Conservation (phyloP, 2,329 filamentous ascomycete species). For the Cryphonectria parasitica region DNA sequence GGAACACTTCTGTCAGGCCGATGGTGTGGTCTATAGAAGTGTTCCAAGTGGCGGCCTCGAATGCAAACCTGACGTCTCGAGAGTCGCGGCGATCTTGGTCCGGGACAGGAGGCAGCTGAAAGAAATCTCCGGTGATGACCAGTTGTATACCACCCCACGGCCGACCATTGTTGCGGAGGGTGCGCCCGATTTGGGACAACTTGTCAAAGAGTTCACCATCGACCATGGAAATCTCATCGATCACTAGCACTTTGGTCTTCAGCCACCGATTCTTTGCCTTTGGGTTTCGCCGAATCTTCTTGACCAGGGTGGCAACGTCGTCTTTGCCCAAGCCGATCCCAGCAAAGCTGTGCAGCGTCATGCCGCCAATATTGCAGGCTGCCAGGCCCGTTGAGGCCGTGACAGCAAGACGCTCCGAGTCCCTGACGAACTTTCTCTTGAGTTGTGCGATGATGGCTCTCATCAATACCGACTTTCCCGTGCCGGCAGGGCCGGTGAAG, state of each 20-base stretch:
- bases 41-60: conserved; percentile 89
- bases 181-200: conserved; percentile 82
- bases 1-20: conserved; percentile 91
- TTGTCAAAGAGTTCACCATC: conserved; percentile 98
- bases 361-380: conserved; percentile 94
- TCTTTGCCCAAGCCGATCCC: conserved; percentile 97
- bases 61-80: conserved; percentile 80
- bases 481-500: conserved; percentile 95
- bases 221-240: conserved; percentile 98
- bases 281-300: conserved; percentile 85
- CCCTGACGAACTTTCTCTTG: conserved; percentile 73
- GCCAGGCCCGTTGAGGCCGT: conserved; percentile 95
- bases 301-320: conserved; percentile 75
- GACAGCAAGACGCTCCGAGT: conserved; percentile 85
- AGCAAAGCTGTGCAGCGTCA: conserved; percentile 93
- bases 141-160: conserved; percentile 97
- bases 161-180: conserved; percentile 84
- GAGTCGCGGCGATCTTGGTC: conserved; percentile 60
- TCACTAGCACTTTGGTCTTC: conserved; percentile 81
- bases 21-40: conserved; percentile 96
- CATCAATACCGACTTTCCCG: conserved; percentile 96
- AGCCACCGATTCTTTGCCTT: conserved; percentile 92
- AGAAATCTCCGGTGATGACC: conserved; percentile 96
- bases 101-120: conserved; percentile 92
- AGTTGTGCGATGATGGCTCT: conserved; percentile 84